Percentiles rank a stretch among this genome's conserved stretches.
Evolutionary conservation across 2,329 filamentous ascomycete species (phyloP).

Genomic region (Xylariaceae sp.): DNA sequence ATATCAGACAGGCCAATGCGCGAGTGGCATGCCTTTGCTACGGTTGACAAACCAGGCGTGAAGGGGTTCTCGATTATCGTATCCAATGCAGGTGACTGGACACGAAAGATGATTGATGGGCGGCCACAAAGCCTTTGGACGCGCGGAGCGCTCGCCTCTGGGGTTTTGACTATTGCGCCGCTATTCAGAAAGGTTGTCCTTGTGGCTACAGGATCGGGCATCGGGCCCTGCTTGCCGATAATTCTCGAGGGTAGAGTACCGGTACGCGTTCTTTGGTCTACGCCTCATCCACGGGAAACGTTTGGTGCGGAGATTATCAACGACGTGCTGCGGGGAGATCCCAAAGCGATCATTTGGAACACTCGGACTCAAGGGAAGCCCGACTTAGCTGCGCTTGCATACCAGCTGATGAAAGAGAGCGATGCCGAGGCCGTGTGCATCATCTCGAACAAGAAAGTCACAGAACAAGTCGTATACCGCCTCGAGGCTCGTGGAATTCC

Average conservation of each 20-base stretch:
- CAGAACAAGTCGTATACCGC: conserved; percentile 63
- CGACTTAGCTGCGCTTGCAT: conserved; percentile 48
- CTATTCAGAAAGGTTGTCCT: conserved; percentile 63
- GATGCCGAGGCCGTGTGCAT: conserved; percentile 67
- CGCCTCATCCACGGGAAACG: conserved; percentile 56
- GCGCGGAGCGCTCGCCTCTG: conserved; percentile 61
- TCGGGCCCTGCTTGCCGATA: conserved; percentile 49
- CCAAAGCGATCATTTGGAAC: conserved; percentile 63
- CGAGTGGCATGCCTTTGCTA: conserved; percentile 75
- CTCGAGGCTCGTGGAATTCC: conserved; percentile 62
- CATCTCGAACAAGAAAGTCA: conserved; percentile 66
- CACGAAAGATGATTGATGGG: conserved; percentile 55
- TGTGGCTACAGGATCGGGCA: conserved; percentile 69
- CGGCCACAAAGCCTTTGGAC: conserved; percentile 63
- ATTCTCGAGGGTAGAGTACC: conserved; percentile 40
- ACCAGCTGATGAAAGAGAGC: conserved; percentile 53
- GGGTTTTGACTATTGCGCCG: conserved; percentile 62
- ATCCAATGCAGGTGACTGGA: conserved; percentile 75
- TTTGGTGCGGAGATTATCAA: conserved; percentile 57
- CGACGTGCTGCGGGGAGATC: conserved; percentile 54
- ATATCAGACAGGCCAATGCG: conserved; percentile 59
- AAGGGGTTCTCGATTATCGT: conserved; percentile 64
- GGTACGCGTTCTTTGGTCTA: conserved; percentile 66
- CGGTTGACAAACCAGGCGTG: conserved; percentile 47
- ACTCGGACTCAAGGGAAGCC: conserved; percentile 56